Conservation (phyloP, 1,139 yeast genomes). For the Lodderomyces oxycetoniae region DNA sequence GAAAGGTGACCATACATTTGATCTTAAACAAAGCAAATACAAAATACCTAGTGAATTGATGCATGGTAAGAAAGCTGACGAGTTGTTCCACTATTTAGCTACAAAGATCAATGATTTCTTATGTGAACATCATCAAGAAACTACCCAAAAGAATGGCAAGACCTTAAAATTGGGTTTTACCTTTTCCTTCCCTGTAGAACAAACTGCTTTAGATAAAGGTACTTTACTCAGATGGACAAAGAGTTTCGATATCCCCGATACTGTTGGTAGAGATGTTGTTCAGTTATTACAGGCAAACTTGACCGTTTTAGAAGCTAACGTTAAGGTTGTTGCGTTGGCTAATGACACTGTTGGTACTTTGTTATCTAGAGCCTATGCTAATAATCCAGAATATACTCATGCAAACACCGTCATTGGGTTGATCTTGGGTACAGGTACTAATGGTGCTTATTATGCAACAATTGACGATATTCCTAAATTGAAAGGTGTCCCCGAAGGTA, state of each 20-base stretch:
- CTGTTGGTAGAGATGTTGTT: constrained; percentile 80
- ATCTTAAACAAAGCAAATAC: constrained; percentile 64
- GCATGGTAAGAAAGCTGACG: constrained; percentile 48
- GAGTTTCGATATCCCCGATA: constrained; percentile 81
- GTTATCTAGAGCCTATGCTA: constrained; percentile 80
- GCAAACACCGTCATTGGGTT: constrained; percentile 79
- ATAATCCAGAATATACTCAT: constrained; percentile 49
- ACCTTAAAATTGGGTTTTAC: constrained; percentile 79
- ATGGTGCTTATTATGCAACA: constrained; percentile 85
- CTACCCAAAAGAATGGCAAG: constrained; percentile 10
- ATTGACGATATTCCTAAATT: constrained; percentile 68
- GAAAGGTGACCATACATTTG: constrained; percentile 76
- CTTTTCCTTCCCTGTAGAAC: constrained; percentile 87
- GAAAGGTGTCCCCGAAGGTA: constrained; percentile 42
- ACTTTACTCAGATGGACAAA: constrained; percentile 90
- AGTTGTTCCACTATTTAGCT: constrained; percentile 72
- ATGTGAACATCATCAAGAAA: constrained; percentile 54
- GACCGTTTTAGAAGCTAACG: constrained; percentile 55
- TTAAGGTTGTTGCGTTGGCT: constrained; percentile 79
- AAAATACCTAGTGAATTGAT: constrained; percentile 71
- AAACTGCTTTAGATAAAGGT: constrained; percentile 73
- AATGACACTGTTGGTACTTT: constrained; percentile 95
- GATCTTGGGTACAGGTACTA: constrained; percentile 94
- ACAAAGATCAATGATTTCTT: constrained; percentile 59
- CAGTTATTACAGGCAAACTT: constrained; percentile 63